Percentiles rank a stretch among this genome's conserved stretches.
These are phyloP conservation scores for Nannochloropsis oceanica DNA, from an alignment of 108 stramenopile species.

Conservation along the genomic window DNA sequence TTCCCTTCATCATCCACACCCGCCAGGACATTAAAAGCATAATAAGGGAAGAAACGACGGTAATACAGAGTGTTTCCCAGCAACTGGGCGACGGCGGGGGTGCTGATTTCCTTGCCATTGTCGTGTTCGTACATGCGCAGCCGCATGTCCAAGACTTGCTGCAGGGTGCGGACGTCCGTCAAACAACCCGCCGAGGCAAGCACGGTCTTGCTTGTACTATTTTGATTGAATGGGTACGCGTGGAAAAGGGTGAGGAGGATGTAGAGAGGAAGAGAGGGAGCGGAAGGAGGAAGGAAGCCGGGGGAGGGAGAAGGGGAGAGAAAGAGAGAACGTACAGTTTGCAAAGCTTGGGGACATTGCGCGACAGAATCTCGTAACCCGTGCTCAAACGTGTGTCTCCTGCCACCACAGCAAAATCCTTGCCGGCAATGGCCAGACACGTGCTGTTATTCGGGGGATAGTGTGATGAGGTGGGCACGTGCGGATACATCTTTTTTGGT, in stretches of 20 bases:
- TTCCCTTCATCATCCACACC: slow-evolving; percentile 89
- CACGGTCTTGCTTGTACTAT: slow-evolving; percentile 55
- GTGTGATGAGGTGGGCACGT: not conserved
- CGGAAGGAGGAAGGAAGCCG: no score
- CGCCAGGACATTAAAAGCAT: slow-evolving; percentile 88
- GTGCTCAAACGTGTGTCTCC: slow-evolving; percentile 78
- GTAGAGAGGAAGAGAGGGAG: not conserved
- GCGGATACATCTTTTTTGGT: not conserved
- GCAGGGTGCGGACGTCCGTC: slow-evolving; percentile 84
- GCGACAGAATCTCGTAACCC: slow-evolving; percentile 80
- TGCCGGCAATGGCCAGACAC: slow-evolving; percentile 14
- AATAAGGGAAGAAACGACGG: slow-evolving; percentile 98
- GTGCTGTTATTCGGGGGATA: slow-evolving; percentile 2
- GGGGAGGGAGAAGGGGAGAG: not conserved
- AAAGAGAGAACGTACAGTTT: not conserved
- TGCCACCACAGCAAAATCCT: slow-evolving; percentile 80
- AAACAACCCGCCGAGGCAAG: slow-evolving; percentile 86
- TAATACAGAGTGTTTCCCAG: slow-evolving; percentile 80
- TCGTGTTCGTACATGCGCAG: slow-evolving; percentile 69
- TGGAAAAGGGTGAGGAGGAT: not conserved
- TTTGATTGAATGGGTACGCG: not conserved
- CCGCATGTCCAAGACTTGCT: slow-evolving; percentile 62
- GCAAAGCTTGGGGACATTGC: slow-evolving; percentile 55
- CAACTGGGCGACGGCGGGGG: slow-evolving; percentile 85
- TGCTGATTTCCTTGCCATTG: slow-evolving; percentile 77